Base-by-base conservation (phyloP, 768 basidiomycete species). In the Mycena filopes region DNA sequence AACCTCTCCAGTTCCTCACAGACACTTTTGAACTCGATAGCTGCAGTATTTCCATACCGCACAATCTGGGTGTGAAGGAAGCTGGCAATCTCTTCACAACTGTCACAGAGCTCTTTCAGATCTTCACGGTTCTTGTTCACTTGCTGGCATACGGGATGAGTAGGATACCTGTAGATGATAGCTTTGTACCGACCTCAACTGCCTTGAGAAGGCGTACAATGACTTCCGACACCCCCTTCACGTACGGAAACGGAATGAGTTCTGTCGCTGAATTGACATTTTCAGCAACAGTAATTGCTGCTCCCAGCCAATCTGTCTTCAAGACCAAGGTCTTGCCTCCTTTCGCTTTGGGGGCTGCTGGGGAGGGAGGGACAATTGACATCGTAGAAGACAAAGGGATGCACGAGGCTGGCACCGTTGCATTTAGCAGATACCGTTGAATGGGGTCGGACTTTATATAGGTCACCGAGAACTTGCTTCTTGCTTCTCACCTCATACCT, bases 231-330 rank as follows among this genome's bases (percentile, higher is more conserved):
- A 40, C 41, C 18, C 42, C 56, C 13, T 36, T 31, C 26, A 58
- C n/a, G 56, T 58, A 58, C 3, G 56, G 56, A 29, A 58, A 58
- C 41, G 56, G 56, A 15, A 26, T 25, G n/a, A 15, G 18, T 8
- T 58, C 43, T 16, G 28, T 45, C 12, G 41, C 56, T 13, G 56
- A 25, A 4, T 9, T 20, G 4, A 58, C 11, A 6, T 29, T 29
- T 26, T 47, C 31, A 11, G 56, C 56, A 16, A 45, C n/a, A 12
- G 12, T 6, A 12, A 33, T 33, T 33, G 33, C 33, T n/a, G n/a
- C n/a, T n/a, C n/a, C n/a, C n/a, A n/a, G n/a, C n/a, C n/a, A n/a
- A n/a, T n/a, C n/a, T n/a, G n/a, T n/a, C n/a, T n/a, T n/a, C n/a
- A n/a, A n/a, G n/a, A n/a, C n/a, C n/a, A n/a, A n/a, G n/a, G n/a